Conservation (phyloP, 495 filamentous ascomycete species). For the Immersiella caudata region DNA sequence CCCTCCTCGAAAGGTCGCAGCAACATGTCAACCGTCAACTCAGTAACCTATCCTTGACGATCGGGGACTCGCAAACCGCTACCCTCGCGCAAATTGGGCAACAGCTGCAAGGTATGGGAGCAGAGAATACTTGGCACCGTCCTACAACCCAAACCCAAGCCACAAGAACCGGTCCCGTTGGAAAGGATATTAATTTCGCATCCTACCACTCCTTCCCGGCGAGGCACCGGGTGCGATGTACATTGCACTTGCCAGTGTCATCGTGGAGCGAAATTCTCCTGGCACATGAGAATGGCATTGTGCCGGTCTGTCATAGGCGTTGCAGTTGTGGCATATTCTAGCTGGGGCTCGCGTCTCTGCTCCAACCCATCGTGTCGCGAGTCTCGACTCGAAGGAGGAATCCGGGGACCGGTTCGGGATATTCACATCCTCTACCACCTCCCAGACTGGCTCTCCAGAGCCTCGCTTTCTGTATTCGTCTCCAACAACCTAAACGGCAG, state of each 20-base stretch:
- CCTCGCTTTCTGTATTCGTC: background rate
- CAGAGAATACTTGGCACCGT: background rate
- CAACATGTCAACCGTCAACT: too few relatives aligned
- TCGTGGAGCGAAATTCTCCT: background rate
- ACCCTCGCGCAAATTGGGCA: too few relatives aligned
- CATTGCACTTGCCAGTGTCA: background rate
- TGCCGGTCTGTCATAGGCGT: background rate
- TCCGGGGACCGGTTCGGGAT: background rate
- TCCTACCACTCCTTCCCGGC: background rate
- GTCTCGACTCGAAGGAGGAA: background rate
- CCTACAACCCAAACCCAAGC: background rate
- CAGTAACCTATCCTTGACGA: too few relatives aligned
- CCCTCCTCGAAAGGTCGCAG: too few relatives aligned
- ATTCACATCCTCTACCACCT: background rate
- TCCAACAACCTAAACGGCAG: slow-evolving; percentile 2
- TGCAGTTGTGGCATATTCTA: background rate
- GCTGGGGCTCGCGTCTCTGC: background rate
- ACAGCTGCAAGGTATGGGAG: background rate
- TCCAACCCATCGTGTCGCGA: background rate
- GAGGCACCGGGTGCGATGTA: background rate
- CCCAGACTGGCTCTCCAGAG: background rate
- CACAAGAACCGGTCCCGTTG: background rate
- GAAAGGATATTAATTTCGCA: background rate
- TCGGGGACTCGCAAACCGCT: too few relatives aligned
- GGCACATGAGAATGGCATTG: background rate